Evolutionary conservation across 176 grass and related monocot genomes (phyloP), one percentile per base, ranked within the genome.

Genomic region (Oryza australiensis): DNA sequence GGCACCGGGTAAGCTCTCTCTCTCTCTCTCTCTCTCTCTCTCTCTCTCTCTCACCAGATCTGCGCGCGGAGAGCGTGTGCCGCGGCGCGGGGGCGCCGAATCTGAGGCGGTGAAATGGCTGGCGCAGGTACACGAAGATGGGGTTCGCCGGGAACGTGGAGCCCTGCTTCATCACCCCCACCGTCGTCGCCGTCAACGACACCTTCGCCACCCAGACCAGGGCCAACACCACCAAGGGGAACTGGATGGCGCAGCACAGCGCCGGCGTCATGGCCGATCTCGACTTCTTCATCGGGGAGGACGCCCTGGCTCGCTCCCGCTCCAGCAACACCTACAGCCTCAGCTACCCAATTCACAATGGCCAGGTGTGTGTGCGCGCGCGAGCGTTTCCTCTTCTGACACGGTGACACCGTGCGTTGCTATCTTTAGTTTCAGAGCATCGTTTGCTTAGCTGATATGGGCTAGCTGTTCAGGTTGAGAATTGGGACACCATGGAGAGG

Each of bases 401-500:
- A 32, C n/a, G 3, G 30, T 32, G 30, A 32, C 30, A 40, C 26
- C 2, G 7, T 30, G 38, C 9, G 15, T 65, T 57, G 53, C 53
- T 23, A 26, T 3, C 7, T 29, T 29, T 28, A 11, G 22, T 20
- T 14, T 76, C 20, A 3, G 11, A 20, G 27, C 35, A 66, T 78
- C 60, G 0, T 48, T 83, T 4, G 37, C 77, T 82, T 64, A 66
- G 57, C 34, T 80, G 41, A 43, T 78, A 60, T 62, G 22, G 32
- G 15, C 4, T 46, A 46, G 73, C n/a, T 67, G 12, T 75, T 62
- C 83, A 99, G 96, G 93, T 99, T 49, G 93, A 95, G 49, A 94
- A 99, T 76, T 95, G 96, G 96, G 96, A 99, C 78, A 86, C 96
- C 13, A 99, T 99, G 96, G 96, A 99, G 86, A 91, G 91, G 87